Percentiles rank a stretch among this genome's conserved stretches.
phyloP scores from a whole-genome alignment of 2,329 filamentous ascomycete species.

The Hypoxylon sp. region DNA sequence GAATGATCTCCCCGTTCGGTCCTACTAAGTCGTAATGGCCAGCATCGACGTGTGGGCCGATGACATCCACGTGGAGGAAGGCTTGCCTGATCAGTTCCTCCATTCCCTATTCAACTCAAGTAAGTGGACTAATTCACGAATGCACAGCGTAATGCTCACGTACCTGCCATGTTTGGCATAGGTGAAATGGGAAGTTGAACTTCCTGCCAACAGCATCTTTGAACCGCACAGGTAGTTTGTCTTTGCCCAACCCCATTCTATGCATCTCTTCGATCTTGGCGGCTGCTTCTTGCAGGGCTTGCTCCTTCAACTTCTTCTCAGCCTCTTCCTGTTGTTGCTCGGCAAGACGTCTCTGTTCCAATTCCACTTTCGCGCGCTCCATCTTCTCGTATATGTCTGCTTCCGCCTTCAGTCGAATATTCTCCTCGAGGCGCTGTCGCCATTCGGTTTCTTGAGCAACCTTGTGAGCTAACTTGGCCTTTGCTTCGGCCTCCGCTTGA shows the following conservation, averaged over 20 bases:
- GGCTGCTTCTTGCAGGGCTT: neutral
- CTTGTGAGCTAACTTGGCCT: neutral
- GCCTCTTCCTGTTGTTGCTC: neutral
- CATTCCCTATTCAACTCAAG: slow-evolving; percentile 72
- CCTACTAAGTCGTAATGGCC: slow-evolving; percentile 85
- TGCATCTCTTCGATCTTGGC: neutral
- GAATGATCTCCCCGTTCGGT: slow-evolving; percentile 83
- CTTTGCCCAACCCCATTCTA: neutral
- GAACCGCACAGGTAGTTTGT: slow-evolving; percentile 69
- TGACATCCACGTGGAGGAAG: slow-evolving; percentile 80
- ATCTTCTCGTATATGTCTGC: neutral
- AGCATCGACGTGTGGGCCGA: slow-evolving; percentile 79
- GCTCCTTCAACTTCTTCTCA: neutral
- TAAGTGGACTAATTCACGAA: slow-evolving; percentile 7
- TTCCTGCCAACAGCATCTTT: slow-evolving; percentile 92
- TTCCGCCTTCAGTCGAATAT: neutral
- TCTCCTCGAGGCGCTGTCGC: neutral
- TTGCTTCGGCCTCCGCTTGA: neutral
- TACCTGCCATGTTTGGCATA: slow-evolving; percentile 88
- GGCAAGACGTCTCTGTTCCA: neutral
- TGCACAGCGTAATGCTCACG: slow-evolving; percentile 49
- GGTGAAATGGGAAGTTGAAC: slow-evolving; percentile 89
- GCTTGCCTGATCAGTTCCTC: slow-evolving; percentile 88
- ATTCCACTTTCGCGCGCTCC: neutral
- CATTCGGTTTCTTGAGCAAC: neutral